Evolutionary conservation across 2,329 filamentous ascomycete genomes (phyloP).

Genomic region (Penicillium capsulatum): DNA sequence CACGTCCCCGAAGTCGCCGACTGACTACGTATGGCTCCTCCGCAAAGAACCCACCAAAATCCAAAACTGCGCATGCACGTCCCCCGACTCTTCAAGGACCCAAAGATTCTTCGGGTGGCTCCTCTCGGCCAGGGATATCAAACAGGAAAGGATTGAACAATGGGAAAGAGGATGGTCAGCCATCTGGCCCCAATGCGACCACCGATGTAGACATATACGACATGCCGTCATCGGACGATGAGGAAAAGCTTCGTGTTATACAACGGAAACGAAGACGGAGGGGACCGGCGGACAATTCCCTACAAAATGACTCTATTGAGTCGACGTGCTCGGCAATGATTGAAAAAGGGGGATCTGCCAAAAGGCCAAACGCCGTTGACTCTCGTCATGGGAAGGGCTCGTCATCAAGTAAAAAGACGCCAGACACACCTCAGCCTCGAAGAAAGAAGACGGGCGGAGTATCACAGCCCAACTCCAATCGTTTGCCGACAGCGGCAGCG

Average conservation of each 20-base stretch:
- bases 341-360: no score
- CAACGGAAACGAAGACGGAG: constrained; percentile 21
- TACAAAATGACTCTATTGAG: no score
- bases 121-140: background rate
- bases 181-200: background rate
- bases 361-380: no score
- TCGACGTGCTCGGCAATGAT: no score
- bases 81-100: background rate
- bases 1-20: constrained; percentile 25
- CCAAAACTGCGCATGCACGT: constrained; percentile 2
- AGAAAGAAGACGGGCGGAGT: background rate
- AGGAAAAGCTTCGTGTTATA: constrained; percentile 10
- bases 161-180: background rate
- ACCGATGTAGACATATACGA: constrained; percentile 19
- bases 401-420: no score
- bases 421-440: no score
- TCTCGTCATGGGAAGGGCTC: no score
- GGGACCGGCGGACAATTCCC: background rate
- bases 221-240: constrained; percentile 28
- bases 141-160: background rate
- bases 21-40: constrained; percentile 39
- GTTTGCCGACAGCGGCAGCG: no score
- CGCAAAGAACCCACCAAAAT: constrained; percentile 9
- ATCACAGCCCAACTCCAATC: background rate
- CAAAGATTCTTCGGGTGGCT: no score